Conservation (phyloP, 2,329 filamentous ascomycete genomes). For the Aspergillus brunneoviolaceus region DNA sequence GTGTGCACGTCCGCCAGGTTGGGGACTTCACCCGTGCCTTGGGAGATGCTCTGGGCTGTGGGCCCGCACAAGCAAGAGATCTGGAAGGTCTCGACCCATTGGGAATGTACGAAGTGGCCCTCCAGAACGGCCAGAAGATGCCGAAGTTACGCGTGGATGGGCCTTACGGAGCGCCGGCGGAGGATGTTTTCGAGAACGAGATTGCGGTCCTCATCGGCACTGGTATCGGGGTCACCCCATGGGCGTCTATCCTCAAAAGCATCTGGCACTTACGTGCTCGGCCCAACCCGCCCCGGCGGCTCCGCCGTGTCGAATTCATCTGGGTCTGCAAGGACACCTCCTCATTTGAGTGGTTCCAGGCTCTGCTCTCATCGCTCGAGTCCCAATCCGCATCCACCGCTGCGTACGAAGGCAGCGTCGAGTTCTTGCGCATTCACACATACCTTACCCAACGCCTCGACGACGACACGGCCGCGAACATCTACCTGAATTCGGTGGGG, state of each 20-base stretch:
- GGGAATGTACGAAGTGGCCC: conserved; percentile 96
- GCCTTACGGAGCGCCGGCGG: conserved; percentile 92
- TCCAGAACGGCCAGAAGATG: conserved; percentile 92
- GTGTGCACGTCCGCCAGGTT: conserved; percentile 91
- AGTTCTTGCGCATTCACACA: conserved; percentile 97
- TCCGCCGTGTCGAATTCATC: conserved; percentile 96
- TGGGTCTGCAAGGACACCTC: conserved; percentile 96
- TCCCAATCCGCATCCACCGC: conserved; percentile 73
- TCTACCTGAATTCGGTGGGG: conserved; percentile 93
- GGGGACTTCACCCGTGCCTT: conserved; percentile 93
- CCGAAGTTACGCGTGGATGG: conserved; percentile 86
- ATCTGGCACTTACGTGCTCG: conserved; percentile 94
- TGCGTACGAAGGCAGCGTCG: conserved; percentile 53
- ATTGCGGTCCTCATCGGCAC: conserved; percentile 75
- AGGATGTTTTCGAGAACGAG: conserved; percentile 96
- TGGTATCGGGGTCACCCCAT: conserved; percentile 83
- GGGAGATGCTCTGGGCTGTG: conserved; percentile 93
- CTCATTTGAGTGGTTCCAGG: conserved; percentile 99
- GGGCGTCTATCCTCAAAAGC: conserved; percentile 88
- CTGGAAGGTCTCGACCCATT: conserved; percentile 88
- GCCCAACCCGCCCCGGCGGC: conserved; percentile 82
- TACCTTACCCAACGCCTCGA: conserved; percentile 95
- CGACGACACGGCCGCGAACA: conserved; percentile 90
- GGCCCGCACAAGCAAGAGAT: conserved; percentile 79
- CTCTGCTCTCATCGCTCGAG: conserved; percentile 85